phyloP scores from a whole-genome alignment of 2,329 filamentous ascomycete species.

The Beauveria australis region DNA sequence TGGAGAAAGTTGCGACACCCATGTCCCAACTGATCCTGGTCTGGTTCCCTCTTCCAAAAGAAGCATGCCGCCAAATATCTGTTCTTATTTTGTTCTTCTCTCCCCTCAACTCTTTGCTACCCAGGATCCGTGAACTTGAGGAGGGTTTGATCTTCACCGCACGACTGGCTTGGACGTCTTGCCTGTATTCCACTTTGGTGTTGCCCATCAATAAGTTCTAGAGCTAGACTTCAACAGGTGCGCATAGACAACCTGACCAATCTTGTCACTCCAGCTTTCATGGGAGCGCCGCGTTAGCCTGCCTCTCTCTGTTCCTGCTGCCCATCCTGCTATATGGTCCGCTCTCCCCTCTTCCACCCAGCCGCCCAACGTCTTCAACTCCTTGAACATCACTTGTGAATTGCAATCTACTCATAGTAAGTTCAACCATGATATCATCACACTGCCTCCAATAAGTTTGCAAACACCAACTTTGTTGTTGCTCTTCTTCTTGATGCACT shows the following conservation, averaged over 20 bases:
- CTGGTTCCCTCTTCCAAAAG: constrained; percentile 8
- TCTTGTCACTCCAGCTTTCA: neutral
- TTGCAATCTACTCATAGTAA: neutral
- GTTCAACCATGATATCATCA: neutral
- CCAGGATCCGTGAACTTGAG: neutral
- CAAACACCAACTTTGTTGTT: neutral
- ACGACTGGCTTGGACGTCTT: neutral
- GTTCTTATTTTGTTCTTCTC: constrained; percentile 3
- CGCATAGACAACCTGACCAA: neutral
- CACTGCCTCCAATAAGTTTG: neutral
- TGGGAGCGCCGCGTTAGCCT: neutral
- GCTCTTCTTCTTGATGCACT: neutral
- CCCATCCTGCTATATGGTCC: constrained; percentile 1
- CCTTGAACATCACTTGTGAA: neutral
- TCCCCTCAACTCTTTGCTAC: neutral
- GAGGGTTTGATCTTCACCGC: neutral
- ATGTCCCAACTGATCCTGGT: constrained; percentile 10
- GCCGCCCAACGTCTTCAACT: neutral
- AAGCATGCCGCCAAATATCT: constrained; percentile 8
- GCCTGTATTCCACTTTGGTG: neutral
- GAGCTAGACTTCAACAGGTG: neutral
- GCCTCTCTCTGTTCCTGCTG: neutral
- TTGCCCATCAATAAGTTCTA: neutral
- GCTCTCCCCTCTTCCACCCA: constrained; percentile 1
- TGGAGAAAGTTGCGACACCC: constrained; percentile 10